Conservation (phyloP, 257 asterid species). For the Solanum chiquidenum region DNA sequence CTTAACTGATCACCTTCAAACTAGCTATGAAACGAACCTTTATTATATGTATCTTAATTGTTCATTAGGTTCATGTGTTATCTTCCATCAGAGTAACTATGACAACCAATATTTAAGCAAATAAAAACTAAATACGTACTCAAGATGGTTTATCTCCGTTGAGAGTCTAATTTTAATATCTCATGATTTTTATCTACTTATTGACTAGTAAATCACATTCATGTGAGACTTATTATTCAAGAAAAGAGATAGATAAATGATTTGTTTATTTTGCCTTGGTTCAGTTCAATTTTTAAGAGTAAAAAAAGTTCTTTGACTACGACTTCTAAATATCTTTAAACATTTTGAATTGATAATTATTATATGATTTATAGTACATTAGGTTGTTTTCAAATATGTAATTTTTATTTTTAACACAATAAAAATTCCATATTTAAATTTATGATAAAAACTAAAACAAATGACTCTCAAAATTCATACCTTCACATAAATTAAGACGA, state of each 20-base stretch:
- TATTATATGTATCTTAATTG: background rate
- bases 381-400: background rate
- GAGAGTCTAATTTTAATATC: background rate
- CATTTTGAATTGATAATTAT: too few relatives aligned
- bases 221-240: background rate
- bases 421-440: background rate
- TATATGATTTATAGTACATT: too few relatives aligned
- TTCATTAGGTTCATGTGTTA: background rate
- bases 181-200: background rate
- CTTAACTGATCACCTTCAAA: background rate
- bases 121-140: background rate
- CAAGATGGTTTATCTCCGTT: background rate
- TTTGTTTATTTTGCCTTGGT: background rate
- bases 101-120: background rate
- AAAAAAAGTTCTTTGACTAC: background rate
- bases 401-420: background rate
- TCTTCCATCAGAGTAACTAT: background rate
- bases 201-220: background rate
- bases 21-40: too few relatives aligned
- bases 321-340: too few relatives aligned
- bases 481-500: background rate
- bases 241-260: background rate
- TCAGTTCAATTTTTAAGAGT: background rate
- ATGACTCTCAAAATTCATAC: background rate
- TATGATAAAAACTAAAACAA: background rate